phyloP scores from a whole-genome alignment of 2,329 filamentous ascomycete genomes.

The Monilinia fructigena region DNA sequence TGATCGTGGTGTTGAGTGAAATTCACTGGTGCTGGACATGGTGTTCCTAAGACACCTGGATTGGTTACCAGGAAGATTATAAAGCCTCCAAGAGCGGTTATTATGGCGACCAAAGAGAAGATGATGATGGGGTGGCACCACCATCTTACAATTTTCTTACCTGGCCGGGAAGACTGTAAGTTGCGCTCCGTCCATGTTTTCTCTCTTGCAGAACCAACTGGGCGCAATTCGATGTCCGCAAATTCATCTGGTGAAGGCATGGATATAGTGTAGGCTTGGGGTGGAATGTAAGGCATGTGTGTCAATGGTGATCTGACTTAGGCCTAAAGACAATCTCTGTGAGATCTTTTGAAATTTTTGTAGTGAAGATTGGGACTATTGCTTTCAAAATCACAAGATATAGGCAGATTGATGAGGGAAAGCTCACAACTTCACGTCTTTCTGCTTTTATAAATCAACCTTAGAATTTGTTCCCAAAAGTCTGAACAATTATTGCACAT shows the following conservation, averaged over 20 bases:
- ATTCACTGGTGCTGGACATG: background rate
- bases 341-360: background rate
- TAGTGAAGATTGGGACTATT: background rate
- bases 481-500: background rate
- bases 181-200: background rate
- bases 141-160: background rate
- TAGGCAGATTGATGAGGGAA: background rate
- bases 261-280: background rate
- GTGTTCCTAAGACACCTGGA: conserved; percentile 2
- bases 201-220: background rate
- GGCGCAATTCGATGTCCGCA: background rate
- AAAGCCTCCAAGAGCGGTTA: background rate
- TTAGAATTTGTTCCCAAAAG: background rate
- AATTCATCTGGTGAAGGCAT: background rate
- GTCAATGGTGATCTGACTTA: background rate
- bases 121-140: background rate
- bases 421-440: background rate
- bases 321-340: too few relatives aligned
- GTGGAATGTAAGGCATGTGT: background rate
- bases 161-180: background rate
- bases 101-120: background rate
- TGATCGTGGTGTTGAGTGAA: background rate
- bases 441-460: background rate
- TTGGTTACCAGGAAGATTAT: background rate
- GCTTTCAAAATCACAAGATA: background rate